phyloP scores from a whole-genome alignment of 2,329 filamentous ascomycete genomes.

The Mariannaea sp. region DNA sequence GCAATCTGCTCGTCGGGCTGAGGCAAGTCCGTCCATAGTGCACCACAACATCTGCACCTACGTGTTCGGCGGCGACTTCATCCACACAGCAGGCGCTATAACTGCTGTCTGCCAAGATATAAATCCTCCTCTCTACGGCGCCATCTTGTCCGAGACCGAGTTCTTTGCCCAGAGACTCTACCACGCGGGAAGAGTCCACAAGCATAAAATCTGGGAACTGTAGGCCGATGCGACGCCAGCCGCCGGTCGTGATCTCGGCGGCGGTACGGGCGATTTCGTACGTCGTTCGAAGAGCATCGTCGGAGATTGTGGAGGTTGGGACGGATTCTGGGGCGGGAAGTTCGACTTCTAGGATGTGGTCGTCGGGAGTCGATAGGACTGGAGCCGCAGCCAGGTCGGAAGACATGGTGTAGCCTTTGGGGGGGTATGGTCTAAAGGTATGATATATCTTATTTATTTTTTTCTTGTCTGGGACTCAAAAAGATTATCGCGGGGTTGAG shows the following conservation, averaged over 20 bases:
- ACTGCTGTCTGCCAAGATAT: constrained; percentile 91
- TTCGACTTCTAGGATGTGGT: constrained; percentile 63
- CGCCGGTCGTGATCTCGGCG: constrained; percentile 70
- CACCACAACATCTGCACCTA: constrained; percentile 85
- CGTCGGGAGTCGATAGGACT: constrained; percentile 67
- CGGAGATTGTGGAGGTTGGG: constrained; percentile 46
- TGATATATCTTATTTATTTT: too few relatives aligned
- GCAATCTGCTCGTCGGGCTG: constrained; percentile 83
- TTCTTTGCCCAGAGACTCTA: constrained; percentile 54
- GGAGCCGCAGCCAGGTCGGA: constrained; percentile 58
- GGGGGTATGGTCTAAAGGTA: background rate
- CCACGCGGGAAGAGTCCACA: constrained; percentile 80
- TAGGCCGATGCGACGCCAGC: constrained; percentile 80
- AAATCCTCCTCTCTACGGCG: constrained; percentile 56
- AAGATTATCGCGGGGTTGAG: constrained; percentile 30
- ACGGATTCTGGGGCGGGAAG: constrained; percentile 49
- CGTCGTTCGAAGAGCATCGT: constrained; percentile 73
- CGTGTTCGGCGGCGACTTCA: constrained; percentile 93
- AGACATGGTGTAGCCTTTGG: constrained; percentile 45
- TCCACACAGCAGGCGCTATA: constrained; percentile 98
- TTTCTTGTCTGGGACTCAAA: too few relatives aligned
- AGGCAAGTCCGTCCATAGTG: constrained; percentile 94
- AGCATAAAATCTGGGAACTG: constrained; percentile 97
- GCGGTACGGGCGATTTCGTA: constrained; percentile 89
- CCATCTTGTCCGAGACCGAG: constrained; percentile 26